These are phyloP conservation scores for Alopecurus myosuroides DNA, from an alignment of 176 grass and related monocot genomes.

Conservation along the genomic window DNA sequence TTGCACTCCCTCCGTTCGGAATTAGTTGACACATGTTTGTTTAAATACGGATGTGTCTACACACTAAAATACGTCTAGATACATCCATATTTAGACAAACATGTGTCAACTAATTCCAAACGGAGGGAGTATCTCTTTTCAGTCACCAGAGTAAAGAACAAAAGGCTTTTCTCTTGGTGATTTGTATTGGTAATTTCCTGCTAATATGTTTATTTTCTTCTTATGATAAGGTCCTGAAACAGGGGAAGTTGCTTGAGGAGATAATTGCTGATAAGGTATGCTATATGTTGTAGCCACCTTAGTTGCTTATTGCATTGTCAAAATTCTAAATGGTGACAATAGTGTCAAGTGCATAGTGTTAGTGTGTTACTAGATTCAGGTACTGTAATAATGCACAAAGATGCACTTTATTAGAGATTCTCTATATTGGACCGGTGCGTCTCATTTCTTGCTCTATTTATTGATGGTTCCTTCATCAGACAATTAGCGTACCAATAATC, in stretches of 20 bases:
- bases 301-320: background rate
- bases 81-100: too few species aligned
- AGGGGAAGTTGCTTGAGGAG: constrained; percentile 40
- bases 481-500: background rate
- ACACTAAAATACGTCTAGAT: too few species aligned
- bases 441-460: background rate
- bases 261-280: constrained; percentile 56
- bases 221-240: constrained; percentile 28
- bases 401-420: background rate
- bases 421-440: background rate
- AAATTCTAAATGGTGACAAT: background rate
- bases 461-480: background rate
- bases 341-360: background rate
- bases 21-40: too few species aligned
- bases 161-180: background rate
- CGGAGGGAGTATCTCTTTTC: too few species aligned
- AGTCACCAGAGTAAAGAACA: background rate
- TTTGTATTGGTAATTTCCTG: background rate
- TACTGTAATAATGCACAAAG: background rate
- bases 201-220: background rate
- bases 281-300: background rate
- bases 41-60: too few species aligned
- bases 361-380: background rate
- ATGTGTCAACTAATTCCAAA: too few species aligned
- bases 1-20: too few species aligned